phyloP scores from a whole-genome alignment of 495 filamentous ascomycete species.

The Cercophora sp. region DNA sequence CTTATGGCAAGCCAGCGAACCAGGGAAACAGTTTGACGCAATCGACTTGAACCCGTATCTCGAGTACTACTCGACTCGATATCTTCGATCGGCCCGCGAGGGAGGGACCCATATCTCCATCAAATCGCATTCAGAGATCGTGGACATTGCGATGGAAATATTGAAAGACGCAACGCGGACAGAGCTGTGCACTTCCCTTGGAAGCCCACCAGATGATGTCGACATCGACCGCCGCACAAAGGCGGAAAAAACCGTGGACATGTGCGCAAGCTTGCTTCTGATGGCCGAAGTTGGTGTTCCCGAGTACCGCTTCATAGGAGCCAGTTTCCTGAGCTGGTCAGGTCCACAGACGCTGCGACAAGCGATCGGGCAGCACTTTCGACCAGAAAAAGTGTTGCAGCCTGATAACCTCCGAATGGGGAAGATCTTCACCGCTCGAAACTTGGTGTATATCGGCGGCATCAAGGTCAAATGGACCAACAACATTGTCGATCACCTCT shows the following conservation, averaged over 20 bases:
- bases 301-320: slow-evolving; percentile 1
- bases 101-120: slow-evolving; percentile 6
- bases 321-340: slow-evolving; percentile 1
- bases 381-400: background rate
- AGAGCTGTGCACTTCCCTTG: background rate
- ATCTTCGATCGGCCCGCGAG: background rate
- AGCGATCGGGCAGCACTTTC: background rate
- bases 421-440: slow-evolving; percentile 16
- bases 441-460: slow-evolving; percentile 28
- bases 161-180: background rate
- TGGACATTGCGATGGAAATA: slow-evolving; percentile 1
- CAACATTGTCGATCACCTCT: slow-evolving; percentile 43
- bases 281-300: slow-evolving; percentile 7
- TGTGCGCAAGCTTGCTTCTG: slow-evolving; percentile 7
- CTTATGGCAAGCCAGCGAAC: no score
- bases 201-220: background rate
- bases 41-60: no score
- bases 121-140: slow-evolving; percentile 1
- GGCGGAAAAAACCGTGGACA: background rate
- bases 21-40: no score
- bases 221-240: background rate
- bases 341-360: slow-evolving; percentile 5
- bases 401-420: slow-evolving; percentile 8
- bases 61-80: slow-evolving; percentile 7
- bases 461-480: slow-evolving; percentile 38